Conservation (phyloP, 1,139 yeast species). For the Groenewaldozyma sp. region DNA sequence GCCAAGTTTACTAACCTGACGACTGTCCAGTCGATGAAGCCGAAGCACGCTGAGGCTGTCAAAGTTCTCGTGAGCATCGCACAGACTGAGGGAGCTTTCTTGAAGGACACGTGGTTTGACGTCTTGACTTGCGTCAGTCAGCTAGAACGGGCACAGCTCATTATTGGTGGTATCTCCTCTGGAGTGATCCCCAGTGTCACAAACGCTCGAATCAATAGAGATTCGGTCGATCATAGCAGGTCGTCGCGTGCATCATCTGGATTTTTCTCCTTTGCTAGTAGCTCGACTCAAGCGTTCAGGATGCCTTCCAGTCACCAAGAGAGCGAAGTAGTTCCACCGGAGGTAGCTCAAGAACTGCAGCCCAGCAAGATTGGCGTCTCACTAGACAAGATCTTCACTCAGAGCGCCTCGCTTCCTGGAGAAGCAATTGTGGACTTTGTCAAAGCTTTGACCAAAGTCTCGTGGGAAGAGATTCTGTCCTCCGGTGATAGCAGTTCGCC, state of each 20-base stretch:
- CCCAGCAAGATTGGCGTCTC: conserved; percentile 76
- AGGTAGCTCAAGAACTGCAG: conserved; percentile 50
- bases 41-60: conserved; percentile 76
- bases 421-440: conserved; percentile 83
- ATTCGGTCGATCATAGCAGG: conserved; percentile 38
- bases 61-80: conserved; percentile 68
- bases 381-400: conserved; percentile 80
- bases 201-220: conserved; percentile 51
- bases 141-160: conserved; percentile 78
- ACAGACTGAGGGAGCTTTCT: conserved; percentile 61
- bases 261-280: conserved; percentile 5
- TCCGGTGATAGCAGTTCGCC: conserved; percentile 81
- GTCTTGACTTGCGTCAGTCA: conserved; percentile 78
- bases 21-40: conserved; percentile 68
- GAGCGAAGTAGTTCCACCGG: conserved; percentile 33
- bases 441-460: conserved; percentile 74
- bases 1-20: conserved; percentile 78
- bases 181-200: conserved; percentile 79
- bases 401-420: conserved; percentile 71
- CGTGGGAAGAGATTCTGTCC: conserved; percentile 84
- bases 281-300: conserved; percentile 3
- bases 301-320: no score
- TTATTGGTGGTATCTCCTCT: conserved; percentile 83
- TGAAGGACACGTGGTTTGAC: conserved; percentile 76
- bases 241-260: conserved; percentile 19